Evolutionary conservation across 2,329 filamentous ascomycete species (phyloP), one percentile per base, ranked within the genome.

Genomic region (Sarocladiaceae sp.): DNA sequence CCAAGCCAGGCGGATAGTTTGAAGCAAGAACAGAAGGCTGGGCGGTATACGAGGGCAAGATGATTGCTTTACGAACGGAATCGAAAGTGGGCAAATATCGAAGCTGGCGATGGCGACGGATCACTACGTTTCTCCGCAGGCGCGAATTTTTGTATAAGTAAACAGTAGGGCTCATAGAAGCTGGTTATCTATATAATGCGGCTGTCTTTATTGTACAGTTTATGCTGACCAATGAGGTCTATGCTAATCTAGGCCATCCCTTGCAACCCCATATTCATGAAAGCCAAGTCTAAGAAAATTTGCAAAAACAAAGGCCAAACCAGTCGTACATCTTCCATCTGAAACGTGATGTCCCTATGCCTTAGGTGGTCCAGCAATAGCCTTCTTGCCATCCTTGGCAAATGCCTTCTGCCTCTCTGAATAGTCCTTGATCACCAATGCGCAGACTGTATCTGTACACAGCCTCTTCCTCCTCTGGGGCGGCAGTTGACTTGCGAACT

Each of bases 1-100:
- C 90, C 90, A 0, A 92, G 88, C 64, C 90, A 95, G 69, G 83
- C 88, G 63, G 90, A 94, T 65, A 92, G 88, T 59, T 70, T 95
- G 59, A 81, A 85, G 59, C 82, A 86, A 66, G 88, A 93, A 68
- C 90, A 93, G 74, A 79, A 79, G 52, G 74, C 75, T 51, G 82
- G 82, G 3, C 76, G 84, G 56, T 86, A 83, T 60, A 85, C 80
- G 15, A 68, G 78, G 48, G 64, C 72, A 23, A 70, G 76, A 46
- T 81, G 23, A 44, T 25, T n/a, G n/a, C n/a, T n/a, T n/a, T n/a
- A n/a, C n/a, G n/a, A n/a, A n/a, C n/a, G n/a, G n/a, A n/a, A n/a
- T n/a, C n/a, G n/a, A n/a, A n/a, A n/a, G n/a, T n/a, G n/a, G n/a
- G n/a, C n/a, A n/a, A n/a, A n/a, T n/a, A n/a, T n/a, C n/a, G n/a